Evolutionary conservation across 441 rosid genomes (phyloP), one percentile per base, ranked within the genome.

Genomic region (Populus hybrid): DNA sequence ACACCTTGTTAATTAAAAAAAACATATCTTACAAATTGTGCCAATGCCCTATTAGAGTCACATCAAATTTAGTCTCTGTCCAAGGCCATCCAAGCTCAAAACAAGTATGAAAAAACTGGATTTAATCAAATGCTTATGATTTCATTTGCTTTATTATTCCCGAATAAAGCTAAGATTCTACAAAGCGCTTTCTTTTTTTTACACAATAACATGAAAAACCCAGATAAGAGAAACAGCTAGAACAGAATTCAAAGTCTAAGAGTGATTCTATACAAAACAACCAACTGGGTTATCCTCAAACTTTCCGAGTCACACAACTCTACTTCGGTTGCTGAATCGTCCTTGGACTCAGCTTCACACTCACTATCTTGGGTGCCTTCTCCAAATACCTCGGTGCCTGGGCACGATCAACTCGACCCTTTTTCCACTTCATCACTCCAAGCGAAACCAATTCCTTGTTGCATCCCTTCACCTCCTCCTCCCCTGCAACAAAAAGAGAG

Each of bases 291-390:
- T 57, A n/a, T 21, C 40, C 69, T 66, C 78, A 75, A 67, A 50
- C 35, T 74, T 69, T 21, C 40, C 11, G 73, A 66, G 16, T 21
- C 46, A 18, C 70, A 42, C 30, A 30, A 42, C 16, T 78, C 83
- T 79, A 87, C 78, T 88, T 73, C 28, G 93, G 94, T 79, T 91
- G 93, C 80, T 91, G 91, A 83, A 91, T 91, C 84, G 57, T 78
- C 82, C 90, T 77, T 11, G 94, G 94, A 84, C 86, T 85, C 89
- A 87, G 30, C 79, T 81, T 91, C 80, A 75, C 76, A 73, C 20
- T 84, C 83, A 89, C 86, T 63, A 88, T 84, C 90, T 85, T 91
- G 24, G 90, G 88, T 2, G 81, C 86, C 79, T 89, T 91, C 84
- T 85, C 90, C 9, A 24, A 28, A 40, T 59, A 77, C 80, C 83